These are phyloP conservation scores for Kockiozyma suomiensis DNA, from an alignment of 805 yeast genomes.

Conservation along the genomic window DNA sequence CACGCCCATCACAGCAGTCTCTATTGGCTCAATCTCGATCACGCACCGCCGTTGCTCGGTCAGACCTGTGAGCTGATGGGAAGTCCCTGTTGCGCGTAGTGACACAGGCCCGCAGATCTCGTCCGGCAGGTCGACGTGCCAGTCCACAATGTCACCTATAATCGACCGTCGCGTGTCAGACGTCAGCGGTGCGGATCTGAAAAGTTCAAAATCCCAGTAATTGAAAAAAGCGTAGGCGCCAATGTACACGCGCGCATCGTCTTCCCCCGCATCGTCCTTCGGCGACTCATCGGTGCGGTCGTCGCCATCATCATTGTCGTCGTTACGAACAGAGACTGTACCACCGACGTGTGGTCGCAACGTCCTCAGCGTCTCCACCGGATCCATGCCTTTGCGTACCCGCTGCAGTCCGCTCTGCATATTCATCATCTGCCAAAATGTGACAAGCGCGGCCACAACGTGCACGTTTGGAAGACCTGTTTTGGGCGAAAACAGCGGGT, in stretches of 20 bases:
- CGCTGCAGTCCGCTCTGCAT: conserved; percentile 25
- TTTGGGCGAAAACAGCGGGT: conserved; percentile 25
- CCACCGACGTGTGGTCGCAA: conserved; percentile 5
- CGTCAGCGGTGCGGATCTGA: conserved; percentile 26
- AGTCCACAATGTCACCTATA: conserved; percentile 32
- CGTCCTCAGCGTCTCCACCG: conserved; percentile 17
- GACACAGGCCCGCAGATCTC: conserved; percentile 27
- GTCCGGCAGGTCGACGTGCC: conserved; percentile 30
- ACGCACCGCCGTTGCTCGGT: conserved; percentile 31
- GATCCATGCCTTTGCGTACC: conserved; percentile 26
- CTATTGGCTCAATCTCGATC: conserved; percentile 28
- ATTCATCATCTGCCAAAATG: conserved; percentile 35
- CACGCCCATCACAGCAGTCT: conserved; percentile 29
- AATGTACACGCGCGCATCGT: conserved; percentile 8
- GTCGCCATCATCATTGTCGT: background rate
- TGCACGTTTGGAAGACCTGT: conserved; percentile 29
- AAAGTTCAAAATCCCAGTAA: conserved; percentile 34
- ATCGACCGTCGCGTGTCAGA: conserved; percentile 30
- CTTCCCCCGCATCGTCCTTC: background rate
- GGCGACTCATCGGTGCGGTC: background rate
- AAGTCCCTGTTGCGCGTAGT: conserved; percentile 22
- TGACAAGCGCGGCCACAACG: conserved; percentile 30
- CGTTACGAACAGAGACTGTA: conserved; percentile 1
- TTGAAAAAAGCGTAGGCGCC: conserved; percentile 31
- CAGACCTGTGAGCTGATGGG: conserved; percentile 30